A percentile compares a stretch with the other conserved stretches of the same genome.
phyloP scores from a whole-genome alignment of 1,139 yeast species.

The Taphrina flavorubra region DNA sequence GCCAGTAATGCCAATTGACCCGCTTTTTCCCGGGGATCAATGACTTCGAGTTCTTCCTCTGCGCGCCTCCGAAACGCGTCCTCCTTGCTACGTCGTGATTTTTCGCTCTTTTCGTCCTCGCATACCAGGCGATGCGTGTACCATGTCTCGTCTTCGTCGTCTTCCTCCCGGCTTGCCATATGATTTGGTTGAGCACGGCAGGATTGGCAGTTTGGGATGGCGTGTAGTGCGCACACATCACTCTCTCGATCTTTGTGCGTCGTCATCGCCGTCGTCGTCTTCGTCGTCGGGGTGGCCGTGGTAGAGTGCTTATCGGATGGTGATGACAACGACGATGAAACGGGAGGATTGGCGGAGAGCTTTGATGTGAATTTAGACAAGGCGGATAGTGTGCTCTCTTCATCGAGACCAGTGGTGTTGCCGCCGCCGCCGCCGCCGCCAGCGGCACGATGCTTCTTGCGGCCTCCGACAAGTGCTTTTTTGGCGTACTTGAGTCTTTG shows the following conservation, averaged over 20 bases:
- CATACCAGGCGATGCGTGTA: constrained; percentile 44
- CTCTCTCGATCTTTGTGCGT: constrained; percentile 21
- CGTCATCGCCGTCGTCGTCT: not conserved
- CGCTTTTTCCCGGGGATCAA: constrained; percentile 44
- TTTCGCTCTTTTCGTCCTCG: constrained; percentile 43
- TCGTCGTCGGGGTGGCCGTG: too few species aligned
- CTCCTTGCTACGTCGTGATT: constrained; percentile 42
- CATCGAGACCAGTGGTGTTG: constrained; percentile 41
- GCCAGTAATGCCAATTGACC: constrained; percentile 14
- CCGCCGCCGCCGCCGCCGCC: constrained; percentile 35
- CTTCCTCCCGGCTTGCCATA: constrained; percentile 42
- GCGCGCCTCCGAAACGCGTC: constrained; percentile 29
- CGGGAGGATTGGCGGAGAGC: constrained; percentile 43
- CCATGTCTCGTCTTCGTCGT: constrained; percentile 47
- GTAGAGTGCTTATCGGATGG: too few species aligned
- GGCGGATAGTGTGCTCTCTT: constrained; percentile 45
- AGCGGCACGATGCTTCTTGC: constrained; percentile 33
- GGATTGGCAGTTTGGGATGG: constrained; percentile 47
- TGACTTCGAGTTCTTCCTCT: constrained; percentile 41
- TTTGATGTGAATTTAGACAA: constrained; percentile 48
- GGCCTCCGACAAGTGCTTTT: constrained; percentile 42
- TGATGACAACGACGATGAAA: not conserved
- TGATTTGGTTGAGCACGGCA: constrained; percentile 43
- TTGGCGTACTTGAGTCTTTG: constrained; percentile 44
- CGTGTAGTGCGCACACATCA: constrained; percentile 42